Evolutionary conservation across 306 rosid genomes (phyloP).

Genomic region (Dryas octopetala): DNA sequence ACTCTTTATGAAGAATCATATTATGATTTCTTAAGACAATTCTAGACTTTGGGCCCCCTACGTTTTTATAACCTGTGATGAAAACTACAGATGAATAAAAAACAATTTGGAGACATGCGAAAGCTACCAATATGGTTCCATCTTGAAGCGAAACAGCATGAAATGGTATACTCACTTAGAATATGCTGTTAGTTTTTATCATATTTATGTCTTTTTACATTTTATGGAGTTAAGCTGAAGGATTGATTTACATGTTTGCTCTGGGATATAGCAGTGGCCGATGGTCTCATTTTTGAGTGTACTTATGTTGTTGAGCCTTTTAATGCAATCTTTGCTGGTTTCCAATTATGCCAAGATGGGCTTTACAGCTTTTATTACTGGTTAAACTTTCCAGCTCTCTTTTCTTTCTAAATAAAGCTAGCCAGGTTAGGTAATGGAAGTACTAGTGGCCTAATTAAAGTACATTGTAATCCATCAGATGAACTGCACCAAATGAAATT

Average conservation of each 20-base stretch:
- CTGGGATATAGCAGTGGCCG: not conserved
- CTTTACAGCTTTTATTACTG: conserved; percentile 2
- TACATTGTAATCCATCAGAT: conserved; percentile 36
- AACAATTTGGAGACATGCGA: not conserved
- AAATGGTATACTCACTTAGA: not conserved
- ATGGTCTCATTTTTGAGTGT: conserved; percentile 6
- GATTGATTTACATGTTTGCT: not conserved
- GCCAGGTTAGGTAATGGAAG: not conserved
- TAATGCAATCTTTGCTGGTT: not conserved
- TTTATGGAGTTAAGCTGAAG: not conserved
- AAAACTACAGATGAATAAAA: not conserved
- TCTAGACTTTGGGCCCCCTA: not conserved
- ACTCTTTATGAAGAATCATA: not conserved
- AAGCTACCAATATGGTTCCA: not conserved
- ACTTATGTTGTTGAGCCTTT: not conserved
- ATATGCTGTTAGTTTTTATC: not conserved
- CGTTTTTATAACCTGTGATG: not conserved
- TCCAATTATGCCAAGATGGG: not conserved
- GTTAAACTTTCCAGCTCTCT: not conserved
- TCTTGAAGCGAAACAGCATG: not conserved
- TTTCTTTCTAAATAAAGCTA: not conserved
- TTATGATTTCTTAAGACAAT: not conserved
- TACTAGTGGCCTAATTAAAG: not conserved
- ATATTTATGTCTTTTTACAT: not conserved
- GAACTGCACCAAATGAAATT: conserved; percentile 48